Evolutionary conservation across 2,329 filamentous ascomycete genomes (phyloP).

Genomic region (Neonectria neomacrospora): DNA sequence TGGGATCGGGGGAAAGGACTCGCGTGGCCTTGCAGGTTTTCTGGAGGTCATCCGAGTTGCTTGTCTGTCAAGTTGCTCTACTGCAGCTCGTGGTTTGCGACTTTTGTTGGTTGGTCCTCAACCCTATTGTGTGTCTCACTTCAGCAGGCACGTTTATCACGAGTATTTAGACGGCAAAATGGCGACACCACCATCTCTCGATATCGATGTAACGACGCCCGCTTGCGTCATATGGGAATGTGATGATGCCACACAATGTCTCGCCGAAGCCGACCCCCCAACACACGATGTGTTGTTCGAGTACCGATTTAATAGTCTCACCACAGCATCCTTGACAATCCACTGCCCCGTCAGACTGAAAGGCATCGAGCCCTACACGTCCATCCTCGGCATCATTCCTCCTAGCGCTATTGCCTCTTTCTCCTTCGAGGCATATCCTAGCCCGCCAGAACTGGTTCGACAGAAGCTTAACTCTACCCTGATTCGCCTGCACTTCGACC

Average conservation of each 20-base stretch:
- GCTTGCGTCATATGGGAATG: conserved; percentile 18
- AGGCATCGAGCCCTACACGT: conserved; percentile 14
- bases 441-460: conserved; percentile 9
- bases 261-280: conserved; percentile 17
- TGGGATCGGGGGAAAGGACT: conserved; percentile 15
- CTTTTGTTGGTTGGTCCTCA: not conserved
- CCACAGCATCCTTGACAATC: conserved; percentile 8
- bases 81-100: conserved; percentile 7
- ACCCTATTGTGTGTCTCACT: conserved; percentile 5
- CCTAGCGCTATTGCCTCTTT: conserved; percentile 15
- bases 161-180: conserved; percentile 3
- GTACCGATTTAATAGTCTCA: conserved; percentile 11
- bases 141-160: conserved; percentile 3
- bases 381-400: conserved; percentile 8
- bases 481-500: conserved; percentile 13
- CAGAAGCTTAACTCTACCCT: conserved; percentile 18
- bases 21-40: conserved; percentile 18
- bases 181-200: conserved; percentile 10
- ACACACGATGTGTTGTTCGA: conserved; percentile 9
- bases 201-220: conserved; percentile 13
- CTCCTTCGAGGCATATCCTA: conserved; percentile 14
- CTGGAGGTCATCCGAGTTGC: conserved; percentile 13
- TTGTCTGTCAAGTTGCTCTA: conserved; percentile 16
- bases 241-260: conserved; percentile 4
- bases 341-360: conserved; percentile 19